phyloP scores from a whole-genome alignment of 768 basidiomycete genomes.

The Amanita jacksonii region DNA sequence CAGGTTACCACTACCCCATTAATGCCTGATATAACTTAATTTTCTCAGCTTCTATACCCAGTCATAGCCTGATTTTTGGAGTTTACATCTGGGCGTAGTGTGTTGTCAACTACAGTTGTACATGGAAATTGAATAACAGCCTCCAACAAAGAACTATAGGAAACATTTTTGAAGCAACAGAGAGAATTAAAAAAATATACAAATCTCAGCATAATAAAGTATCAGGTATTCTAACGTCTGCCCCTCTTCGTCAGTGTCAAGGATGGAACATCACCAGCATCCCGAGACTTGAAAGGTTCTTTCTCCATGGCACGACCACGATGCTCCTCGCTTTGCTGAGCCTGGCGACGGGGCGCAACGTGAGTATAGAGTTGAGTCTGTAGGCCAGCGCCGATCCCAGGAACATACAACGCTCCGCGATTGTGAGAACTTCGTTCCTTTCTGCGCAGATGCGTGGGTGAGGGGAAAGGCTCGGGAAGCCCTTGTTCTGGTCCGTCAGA shows the following conservation, averaged over 20 bases:
- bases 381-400: conserved; percentile 19
- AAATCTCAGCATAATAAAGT: too few relatives aligned
- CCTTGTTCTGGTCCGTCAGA: conserved; percentile 69
- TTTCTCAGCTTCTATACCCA: too few relatives aligned
- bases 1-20: too few relatives aligned
- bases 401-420: conserved; percentile 62
- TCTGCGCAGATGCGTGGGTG: conserved; percentile 70
- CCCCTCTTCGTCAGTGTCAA: conserved; percentile 1
- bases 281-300: neutral
- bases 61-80: too few relatives aligned
- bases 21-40: too few relatives aligned
- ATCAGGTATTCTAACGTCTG: neutral
- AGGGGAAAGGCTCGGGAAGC: conserved; percentile 70
- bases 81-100: too few relatives aligned
- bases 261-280: neutral
- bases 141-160: too few relatives aligned
- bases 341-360: conserved; percentile 10
- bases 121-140: too few relatives aligned
- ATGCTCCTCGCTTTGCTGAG: conserved; percentile 10
- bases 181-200: too few relatives aligned
- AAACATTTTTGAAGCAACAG: too few relatives aligned
- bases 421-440: conserved; percentile 80
- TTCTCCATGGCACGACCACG: neutral
- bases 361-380: conserved; percentile 7
- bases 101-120: too few relatives aligned